These are phyloP conservation scores for Fusarium falciforme DNA, from an alignment of 2,329 filamentous ascomycete genomes.

Conservation along the genomic window DNA sequence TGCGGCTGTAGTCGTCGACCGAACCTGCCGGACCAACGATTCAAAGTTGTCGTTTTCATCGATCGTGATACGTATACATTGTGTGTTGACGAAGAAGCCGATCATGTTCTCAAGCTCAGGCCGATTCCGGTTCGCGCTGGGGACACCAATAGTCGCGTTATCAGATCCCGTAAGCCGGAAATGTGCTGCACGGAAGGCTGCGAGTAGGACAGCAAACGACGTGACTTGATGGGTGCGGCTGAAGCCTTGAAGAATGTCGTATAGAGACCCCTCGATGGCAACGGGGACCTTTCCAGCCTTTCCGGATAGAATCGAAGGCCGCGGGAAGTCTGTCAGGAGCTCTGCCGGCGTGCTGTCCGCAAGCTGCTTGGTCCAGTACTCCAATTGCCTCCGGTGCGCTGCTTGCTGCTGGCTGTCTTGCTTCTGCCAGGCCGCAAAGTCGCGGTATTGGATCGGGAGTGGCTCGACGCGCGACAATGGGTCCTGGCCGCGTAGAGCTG, in stretches of 20 bases:
- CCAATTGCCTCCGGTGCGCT: conserved; percentile 34
- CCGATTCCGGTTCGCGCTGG: conserved; percentile 31
- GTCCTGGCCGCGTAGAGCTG: conserved; percentile 30
- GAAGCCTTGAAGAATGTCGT: conserved; percentile 16
- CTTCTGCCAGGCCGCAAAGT: conserved; percentile 42
- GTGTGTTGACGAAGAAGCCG: conserved; percentile 44
- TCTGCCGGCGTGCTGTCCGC: conserved; percentile 26
- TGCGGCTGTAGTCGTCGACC: not conserved
- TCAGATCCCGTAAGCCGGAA: conserved; percentile 40
- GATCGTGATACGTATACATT: conserved; percentile 39
- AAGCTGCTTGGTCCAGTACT: conserved; percentile 40
- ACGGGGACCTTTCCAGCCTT: conserved; percentile 11
- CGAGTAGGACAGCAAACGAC: conserved; percentile 28
- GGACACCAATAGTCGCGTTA: conserved; percentile 38
- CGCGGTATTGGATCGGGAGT: conserved; percentile 6
- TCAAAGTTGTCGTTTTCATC: conserved; percentile 24
- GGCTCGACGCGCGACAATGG: not conserved
- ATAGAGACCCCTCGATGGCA: conserved; percentile 12
- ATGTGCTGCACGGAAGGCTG: conserved; percentile 42
- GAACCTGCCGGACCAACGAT: conserved; percentile 25
- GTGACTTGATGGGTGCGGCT: conserved; percentile 13
- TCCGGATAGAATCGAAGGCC: conserved; percentile 27
- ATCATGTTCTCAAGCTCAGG: conserved; percentile 34
- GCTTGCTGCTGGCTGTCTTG: conserved; percentile 24
- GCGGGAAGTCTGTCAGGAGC: conserved; percentile 25